Base-by-base conservation (phyloP, 805 yeast genomes). In the Wickerhamia fluorescens region DNA sequence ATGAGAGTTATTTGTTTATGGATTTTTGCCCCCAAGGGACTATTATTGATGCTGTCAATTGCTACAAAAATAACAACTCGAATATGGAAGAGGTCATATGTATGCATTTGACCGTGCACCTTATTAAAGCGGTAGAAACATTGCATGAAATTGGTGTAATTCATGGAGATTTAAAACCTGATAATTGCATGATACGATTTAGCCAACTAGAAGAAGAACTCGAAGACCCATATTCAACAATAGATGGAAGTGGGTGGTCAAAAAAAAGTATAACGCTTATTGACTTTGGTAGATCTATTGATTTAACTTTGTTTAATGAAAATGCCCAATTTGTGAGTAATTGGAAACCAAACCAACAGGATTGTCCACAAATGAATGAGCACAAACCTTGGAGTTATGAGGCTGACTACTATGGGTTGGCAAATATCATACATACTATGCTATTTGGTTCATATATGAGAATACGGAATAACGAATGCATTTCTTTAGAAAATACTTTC, bases 101-200 rank as follows among this genome's bases (percentile, higher is more conserved):
- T 3, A 67, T 81, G 33, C 80, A 73, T 44, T 57, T 84, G 21
- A 63, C 89, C 0, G 56, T 74, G 7, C 86, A 86, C 46, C 47
- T 88, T 7, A 44, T 87, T 25, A 64, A 71, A 23, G 63, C 73
- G 0, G 53, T 85, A 5, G 76, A 75, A 29, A 51, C 58, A 2
- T 51, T 88, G n/a, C 96, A 87, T 45, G 49, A 53, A 0, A 52
- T 68, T 10, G 78, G 78, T 0, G 74, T 87, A 1, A 61, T 87
- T 8, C 96, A 87, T 56, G 94, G 95, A 2, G 94, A 87, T 49
- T 52, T 87, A 30, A 83, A 81, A 46, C 79, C 95, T 0, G 95
- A 83, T 38, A 87, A 86, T 47, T 82, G 92, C 39, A 81, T 87
- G 94, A 46, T 85, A 0, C 54, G 81, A 22, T 62, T 81, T 23